phyloP scores from a whole-genome alignment of 1,284 basidiomycete genomes.

The Termitomyces sp. region DNA sequence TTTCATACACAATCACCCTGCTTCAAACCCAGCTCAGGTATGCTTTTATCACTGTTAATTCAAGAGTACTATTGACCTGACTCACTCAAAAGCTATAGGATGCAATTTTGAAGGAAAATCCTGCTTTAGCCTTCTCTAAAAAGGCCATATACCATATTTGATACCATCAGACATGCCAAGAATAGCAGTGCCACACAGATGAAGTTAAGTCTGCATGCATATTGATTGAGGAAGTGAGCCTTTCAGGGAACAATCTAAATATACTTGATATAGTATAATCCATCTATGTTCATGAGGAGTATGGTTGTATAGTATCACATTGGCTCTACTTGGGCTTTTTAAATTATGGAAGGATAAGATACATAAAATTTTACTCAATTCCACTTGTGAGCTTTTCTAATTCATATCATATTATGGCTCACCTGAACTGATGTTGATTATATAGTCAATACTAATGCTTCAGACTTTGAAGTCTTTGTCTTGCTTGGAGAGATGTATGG shows the following conservation, averaged over 20 bases:
- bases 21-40: neutral
- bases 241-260: neutral
- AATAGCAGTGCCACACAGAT: neutral
- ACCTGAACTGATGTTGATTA: neutral
- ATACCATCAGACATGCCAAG: conserved; percentile 2
- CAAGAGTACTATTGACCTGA: neutral
- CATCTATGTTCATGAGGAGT: conserved; percentile 12
- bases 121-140: conserved; percentile 12
- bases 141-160: conserved; percentile 18
- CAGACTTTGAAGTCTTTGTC: conserved; percentile 20
- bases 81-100: conserved; percentile 17
- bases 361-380: conserved; percentile 20
- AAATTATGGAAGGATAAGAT: conserved; percentile 15
- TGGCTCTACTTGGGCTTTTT: conserved; percentile 17
- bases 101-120: conserved; percentile 15
- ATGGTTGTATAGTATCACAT: conserved; percentile 19
- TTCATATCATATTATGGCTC: no score
- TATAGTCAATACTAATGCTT: conserved; percentile 20
- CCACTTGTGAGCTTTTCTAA: conserved; percentile 10
- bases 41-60: neutral
- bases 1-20: neutral
- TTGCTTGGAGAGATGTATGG: conserved; percentile 19
- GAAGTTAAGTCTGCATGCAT: neutral
- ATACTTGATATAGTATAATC: conserved; percentile 11
- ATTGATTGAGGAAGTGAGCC: neutral